Conservation (phyloP, 2,329 filamentous ascomycete genomes). For the Pseudogymnoascus sp. region DNA sequence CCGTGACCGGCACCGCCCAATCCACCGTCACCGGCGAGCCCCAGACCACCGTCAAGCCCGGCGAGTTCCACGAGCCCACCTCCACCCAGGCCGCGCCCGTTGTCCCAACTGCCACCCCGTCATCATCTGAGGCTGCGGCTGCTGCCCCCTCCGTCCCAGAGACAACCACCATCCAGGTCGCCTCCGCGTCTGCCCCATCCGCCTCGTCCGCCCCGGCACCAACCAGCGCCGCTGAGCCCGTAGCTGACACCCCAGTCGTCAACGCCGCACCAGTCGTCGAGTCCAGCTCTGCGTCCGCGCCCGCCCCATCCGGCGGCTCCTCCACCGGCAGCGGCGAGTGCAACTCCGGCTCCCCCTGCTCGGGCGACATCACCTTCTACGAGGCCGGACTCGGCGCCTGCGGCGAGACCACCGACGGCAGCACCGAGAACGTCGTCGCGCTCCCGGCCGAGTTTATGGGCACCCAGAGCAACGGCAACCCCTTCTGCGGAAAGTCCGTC, state of each 20-base stretch:
- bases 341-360: slow-evolving; percentile 32
- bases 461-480: slow-evolving; percentile 53
- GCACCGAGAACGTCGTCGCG: slow-evolving; percentile 55
- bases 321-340: slow-evolving; percentile 23
- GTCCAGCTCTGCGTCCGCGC: slow-evolving; percentile 18
- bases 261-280: neutral
- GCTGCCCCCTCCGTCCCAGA: slow-evolving; percentile 7
- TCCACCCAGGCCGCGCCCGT: slow-evolving; percentile 17
- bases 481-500: slow-evolving; percentile 61
- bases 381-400: slow-evolving; percentile 59
- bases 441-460: slow-evolving; percentile 59
- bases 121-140: neutral
- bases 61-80: slow-evolving; percentile 11
- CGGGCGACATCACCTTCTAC: slow-evolving; percentile 69
- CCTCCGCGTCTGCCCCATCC: neutral
- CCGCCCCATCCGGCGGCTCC: slow-evolving; percentile 20
- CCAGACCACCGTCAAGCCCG: neutral
- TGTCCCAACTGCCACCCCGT: slow-evolving; percentile 17
- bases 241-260: slow-evolving; percentile 12
- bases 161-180: slow-evolving; percentile 13
- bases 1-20: slow-evolving; percentile 20
- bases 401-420: slow-evolving; percentile 51
- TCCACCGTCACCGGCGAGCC: slow-evolving; percentile 13
- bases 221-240: neutral
- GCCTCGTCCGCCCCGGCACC: neutral